These are phyloP conservation scores for Penicillium psychrofluorescens DNA, from an alignment of 495 filamentous ascomycete genomes.

Conservation along the genomic window DNA sequence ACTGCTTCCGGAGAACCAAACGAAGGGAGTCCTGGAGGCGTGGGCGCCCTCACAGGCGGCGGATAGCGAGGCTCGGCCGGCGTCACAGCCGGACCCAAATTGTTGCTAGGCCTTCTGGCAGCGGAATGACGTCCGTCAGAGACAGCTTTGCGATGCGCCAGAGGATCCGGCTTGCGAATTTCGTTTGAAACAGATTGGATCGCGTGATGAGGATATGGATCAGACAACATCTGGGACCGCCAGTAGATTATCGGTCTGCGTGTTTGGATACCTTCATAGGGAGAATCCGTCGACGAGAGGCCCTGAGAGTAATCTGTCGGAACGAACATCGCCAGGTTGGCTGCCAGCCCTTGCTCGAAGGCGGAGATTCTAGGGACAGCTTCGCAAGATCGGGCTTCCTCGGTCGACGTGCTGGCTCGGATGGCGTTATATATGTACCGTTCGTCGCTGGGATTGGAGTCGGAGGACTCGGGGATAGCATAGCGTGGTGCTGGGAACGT, in stretches of 20 bases:
- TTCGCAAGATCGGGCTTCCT: conserved; percentile 6
- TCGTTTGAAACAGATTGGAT: not conserved
- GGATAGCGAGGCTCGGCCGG: conserved; percentile 29
- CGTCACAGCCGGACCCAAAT: conserved; percentile 15
- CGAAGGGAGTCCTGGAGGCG: conserved; percentile 41
- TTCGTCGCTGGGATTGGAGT: conserved; percentile 30
- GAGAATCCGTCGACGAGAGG: not conserved
- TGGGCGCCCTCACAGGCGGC: conserved; percentile 33
- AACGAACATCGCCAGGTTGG: conserved; percentile 28
- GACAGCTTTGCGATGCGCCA: conserved; percentile 10
- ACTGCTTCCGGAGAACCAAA: conserved; percentile 40
- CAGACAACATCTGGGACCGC: conserved; percentile 9
- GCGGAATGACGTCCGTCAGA: conserved; percentile 11
- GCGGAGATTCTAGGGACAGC: conserved; percentile 3
- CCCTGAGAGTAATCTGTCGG: conserved; percentile 5
- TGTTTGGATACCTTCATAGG: not conserved
- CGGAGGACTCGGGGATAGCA: conserved; percentile 22
- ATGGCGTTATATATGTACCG: conserved; percentile 37
- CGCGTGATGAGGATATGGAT: conserved; percentile 7
- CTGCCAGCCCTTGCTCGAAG: conserved; percentile 21
- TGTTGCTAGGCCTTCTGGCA: conserved; percentile 18
- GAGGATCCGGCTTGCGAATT: not conserved
- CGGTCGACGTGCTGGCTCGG: conserved; percentile 15
- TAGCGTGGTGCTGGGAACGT: no score
- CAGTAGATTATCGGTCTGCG: conserved; percentile 3